Percentiles rank a stretch among this genome's conserved stretches.
Evolutionary conservation across 1,284 basidiomycete genomes (phyloP).

Genomic region (Wallemia mellicola): DNA sequence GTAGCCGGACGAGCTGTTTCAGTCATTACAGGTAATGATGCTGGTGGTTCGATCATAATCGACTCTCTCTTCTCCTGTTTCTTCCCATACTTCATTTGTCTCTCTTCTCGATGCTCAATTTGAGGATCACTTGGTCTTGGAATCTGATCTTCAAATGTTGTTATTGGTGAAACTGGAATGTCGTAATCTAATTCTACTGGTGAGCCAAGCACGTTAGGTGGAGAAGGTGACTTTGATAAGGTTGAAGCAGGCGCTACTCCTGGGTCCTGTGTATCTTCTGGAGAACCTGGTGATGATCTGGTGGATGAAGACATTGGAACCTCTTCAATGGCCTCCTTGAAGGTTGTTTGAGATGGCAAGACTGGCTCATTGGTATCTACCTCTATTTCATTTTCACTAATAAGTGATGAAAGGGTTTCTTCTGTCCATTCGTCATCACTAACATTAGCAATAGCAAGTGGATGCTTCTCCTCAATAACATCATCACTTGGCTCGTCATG

Average conservation of each 20-base stretch:
- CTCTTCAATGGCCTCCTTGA: not conserved
- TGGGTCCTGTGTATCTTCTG: not conserved
- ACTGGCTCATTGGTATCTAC: not conserved
- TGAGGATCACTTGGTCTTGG: not conserved
- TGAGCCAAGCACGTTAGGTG: not conserved
- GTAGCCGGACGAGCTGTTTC: not conserved
- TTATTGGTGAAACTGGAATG: not conserved
- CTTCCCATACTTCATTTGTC: not conserved
- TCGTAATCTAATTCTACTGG: not conserved
- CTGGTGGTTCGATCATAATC: not conserved
- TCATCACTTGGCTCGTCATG: not conserved
- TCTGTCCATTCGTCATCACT: not conserved
- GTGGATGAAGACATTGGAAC: not conserved
- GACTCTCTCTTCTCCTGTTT: not conserved
- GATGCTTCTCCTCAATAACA: not conserved
- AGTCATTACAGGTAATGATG: not conserved
- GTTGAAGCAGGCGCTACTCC: not conserved
- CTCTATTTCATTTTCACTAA: not conserved
- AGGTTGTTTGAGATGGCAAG: not conserved
- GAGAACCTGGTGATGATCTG: not conserved
- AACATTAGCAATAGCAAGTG: not conserved
- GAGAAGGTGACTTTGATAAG: not conserved
- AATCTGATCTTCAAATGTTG: not conserved
- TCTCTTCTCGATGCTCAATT: not conserved
- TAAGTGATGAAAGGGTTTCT: not conserved